Evolutionary conservation across 768 basidiomycete genomes (phyloP).

Genomic region (Boletus edulis): DNA sequence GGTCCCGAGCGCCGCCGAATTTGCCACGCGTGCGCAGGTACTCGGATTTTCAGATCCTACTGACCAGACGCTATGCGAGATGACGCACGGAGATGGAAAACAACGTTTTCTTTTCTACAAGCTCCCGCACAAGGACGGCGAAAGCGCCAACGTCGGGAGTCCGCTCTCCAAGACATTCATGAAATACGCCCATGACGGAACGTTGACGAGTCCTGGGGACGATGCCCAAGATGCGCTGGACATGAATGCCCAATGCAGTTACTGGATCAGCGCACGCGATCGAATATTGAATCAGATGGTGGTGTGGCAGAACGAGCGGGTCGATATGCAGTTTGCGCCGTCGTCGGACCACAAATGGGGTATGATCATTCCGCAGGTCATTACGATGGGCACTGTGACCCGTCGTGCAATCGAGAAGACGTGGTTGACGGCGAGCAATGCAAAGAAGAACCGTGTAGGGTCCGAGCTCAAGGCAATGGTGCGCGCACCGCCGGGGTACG

Average conservation of each 20-base stretch:
- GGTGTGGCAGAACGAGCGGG: constrained; percentile 64
- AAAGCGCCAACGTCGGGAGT: constrained; percentile 91
- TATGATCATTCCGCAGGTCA: constrained; percentile 92
- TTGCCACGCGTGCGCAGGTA: constrained; percentile 43
- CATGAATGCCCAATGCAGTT: constrained; percentile 92
- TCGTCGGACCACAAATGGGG: constrained; percentile 60
- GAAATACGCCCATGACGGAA: constrained; percentile 84
- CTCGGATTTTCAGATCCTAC: constrained; percentile 61
- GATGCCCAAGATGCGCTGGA: constrained; percentile 84
- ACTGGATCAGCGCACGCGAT: constrained; percentile 95
- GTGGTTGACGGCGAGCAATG: constrained; percentile 97
- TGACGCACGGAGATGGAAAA: constrained; percentile 35
- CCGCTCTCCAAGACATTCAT: constrained; percentile 89
- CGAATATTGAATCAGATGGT: constrained; percentile 92
- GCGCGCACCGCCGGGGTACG: constrained; percentile 87
- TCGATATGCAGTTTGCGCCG: constrained; percentile 51
- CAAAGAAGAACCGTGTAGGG: constrained; percentile 96
- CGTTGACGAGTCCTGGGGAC: constrained; percentile 74
- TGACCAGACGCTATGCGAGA: constrained; percentile 57
- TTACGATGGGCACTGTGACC: constrained; percentile 98
- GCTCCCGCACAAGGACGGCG: constrained; percentile 95
- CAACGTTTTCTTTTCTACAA: constrained; percentile 74
- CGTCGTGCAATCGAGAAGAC: constrained; percentile 97
- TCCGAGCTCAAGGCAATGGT: constrained; percentile 99
- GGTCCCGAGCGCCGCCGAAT: constrained; percentile 49